Conservation (phyloP, 345 rosid species). For the Pugionium dolabratum region DNA sequence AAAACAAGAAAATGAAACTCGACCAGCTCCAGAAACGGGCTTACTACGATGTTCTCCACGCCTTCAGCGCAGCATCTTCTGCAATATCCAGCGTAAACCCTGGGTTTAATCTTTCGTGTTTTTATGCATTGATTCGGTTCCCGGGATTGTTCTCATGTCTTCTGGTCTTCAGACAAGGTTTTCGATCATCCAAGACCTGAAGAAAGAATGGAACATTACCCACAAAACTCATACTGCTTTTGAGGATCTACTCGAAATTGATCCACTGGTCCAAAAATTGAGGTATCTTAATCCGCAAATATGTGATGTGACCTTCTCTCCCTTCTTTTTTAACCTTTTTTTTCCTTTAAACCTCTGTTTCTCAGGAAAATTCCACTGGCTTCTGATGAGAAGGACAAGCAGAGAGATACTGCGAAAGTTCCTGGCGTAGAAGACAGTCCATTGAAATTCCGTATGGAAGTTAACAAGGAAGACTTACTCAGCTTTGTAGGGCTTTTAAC, state of each 20-base stretch:
- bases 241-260: neutral
- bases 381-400: slow-evolving; percentile 6
- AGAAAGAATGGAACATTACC: neutral
- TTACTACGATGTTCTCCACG: slow-evolving; percentile 19
- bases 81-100: slow-evolving; percentile 19
- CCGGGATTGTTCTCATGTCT: slow-evolving; percentile 3
- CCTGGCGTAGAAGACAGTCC: slow-evolving; percentile 4
- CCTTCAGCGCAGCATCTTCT: slow-evolving; percentile 15
- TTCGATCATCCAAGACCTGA: slow-evolving; percentile 2
- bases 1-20: neutral
- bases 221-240: neutral
- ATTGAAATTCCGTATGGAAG: neutral
- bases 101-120: neutral
- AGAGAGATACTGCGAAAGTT: neutral
- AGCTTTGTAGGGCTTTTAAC: neutral
- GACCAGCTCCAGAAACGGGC: neutral
- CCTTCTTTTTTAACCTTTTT: neutral
- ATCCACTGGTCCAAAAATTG: neutral
- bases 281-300: slow-evolving; percentile 17
- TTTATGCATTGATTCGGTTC: slow-evolving; percentile 5
- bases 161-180: slow-evolving; percentile 24
- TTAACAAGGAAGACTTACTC: neutral
- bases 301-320: slow-evolving; percentile 6
- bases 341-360: neutral
- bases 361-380: neutral